Conservation (phyloP, 371 early-diverging fungal species). For the Mucor piriformis region DNA sequence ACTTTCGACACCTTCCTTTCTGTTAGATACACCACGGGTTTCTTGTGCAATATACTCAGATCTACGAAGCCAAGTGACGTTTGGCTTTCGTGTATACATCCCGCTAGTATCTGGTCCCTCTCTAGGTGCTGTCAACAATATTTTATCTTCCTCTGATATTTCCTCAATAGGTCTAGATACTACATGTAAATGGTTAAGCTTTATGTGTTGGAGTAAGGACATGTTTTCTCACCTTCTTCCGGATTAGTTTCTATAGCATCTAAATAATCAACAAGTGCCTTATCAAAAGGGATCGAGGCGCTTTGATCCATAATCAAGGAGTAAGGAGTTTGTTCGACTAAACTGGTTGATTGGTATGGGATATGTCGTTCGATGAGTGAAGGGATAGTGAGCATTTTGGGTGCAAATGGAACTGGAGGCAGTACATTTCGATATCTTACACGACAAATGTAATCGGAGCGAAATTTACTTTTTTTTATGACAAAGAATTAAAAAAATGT, state of each 20-base stretch:
- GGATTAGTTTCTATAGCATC: conserved; percentile 46
- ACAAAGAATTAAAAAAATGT: not conserved
- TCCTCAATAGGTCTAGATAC: conserved; percentile 35
- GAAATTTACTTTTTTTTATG: conserved; percentile 50
- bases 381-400: conserved; percentile 76
- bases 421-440: conserved; percentile 78
- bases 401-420: conserved; percentile 80
- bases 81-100: conserved; percentile 31
- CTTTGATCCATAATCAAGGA: conserved; percentile 64
- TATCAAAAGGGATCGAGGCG: conserved; percentile 72
- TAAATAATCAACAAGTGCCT: conserved; percentile 62
- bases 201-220: no score
- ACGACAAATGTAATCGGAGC: conserved; percentile 79
- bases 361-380: conserved; percentile 60
- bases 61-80: conserved; percentile 70
- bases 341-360: conserved; percentile 63
- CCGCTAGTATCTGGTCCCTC: conserved; percentile 27
- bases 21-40: conserved; percentile 26
- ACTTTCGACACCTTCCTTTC: conserved; percentile 33
- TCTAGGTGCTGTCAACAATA: conserved; percentile 57
- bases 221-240: conserved; percentile 35
- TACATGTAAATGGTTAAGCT: not conserved
- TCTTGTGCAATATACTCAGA: conserved; percentile 64
- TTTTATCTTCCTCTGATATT: conserved; percentile 65
- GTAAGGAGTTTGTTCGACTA: conserved; percentile 68